phyloP scores from a whole-genome alignment of 306 rosid genomes.

The Trichosanthes cucumerina region DNA sequence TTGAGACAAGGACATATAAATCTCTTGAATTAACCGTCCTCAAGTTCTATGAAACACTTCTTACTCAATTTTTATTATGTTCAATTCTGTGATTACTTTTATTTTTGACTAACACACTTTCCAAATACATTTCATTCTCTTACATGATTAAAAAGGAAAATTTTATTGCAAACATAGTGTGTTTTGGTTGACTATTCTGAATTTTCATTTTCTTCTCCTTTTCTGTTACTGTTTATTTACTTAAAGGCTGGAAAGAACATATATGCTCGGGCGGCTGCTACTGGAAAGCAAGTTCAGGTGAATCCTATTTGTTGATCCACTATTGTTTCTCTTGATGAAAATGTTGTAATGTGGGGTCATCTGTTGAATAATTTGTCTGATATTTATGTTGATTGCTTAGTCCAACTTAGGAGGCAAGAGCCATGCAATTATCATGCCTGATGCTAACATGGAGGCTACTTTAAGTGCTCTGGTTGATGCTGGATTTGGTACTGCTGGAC shows the following conservation, averaged over 20 bases:
- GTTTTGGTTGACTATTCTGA: slow-evolving; percentile 1
- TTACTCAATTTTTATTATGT: background rate
- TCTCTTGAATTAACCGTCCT: background rate
- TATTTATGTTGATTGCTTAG: slow-evolving; percentile 24
- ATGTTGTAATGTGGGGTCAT: background rate
- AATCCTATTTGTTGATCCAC: slow-evolving; percentile 3
- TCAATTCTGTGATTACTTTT: background rate
- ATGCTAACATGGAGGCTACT: slow-evolving; percentile 57
- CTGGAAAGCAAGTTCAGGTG: slow-evolving; percentile 70
- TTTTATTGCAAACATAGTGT: background rate
- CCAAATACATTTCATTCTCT: background rate
- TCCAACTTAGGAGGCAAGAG: slow-evolving; percentile 49
- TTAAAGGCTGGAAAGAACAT: slow-evolving; percentile 51
- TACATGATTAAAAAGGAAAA: background rate
- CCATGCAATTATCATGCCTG: slow-evolving; percentile 61
- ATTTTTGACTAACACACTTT: background rate
- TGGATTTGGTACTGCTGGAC: slow-evolving; percentile 58
- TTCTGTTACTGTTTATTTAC: slow-evolving; percentile 12
- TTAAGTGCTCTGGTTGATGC: slow-evolving; percentile 45
- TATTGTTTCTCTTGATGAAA: background rate
- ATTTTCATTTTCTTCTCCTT: slow-evolving; percentile 1
- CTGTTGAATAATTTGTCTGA: slow-evolving; percentile 17
- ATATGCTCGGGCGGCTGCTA: slow-evolving; percentile 54
- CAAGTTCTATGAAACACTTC: background rate
- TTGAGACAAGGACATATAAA: background rate